Conservation (phyloP, 139 green algal species). For the Closterium sp. region DNA sequence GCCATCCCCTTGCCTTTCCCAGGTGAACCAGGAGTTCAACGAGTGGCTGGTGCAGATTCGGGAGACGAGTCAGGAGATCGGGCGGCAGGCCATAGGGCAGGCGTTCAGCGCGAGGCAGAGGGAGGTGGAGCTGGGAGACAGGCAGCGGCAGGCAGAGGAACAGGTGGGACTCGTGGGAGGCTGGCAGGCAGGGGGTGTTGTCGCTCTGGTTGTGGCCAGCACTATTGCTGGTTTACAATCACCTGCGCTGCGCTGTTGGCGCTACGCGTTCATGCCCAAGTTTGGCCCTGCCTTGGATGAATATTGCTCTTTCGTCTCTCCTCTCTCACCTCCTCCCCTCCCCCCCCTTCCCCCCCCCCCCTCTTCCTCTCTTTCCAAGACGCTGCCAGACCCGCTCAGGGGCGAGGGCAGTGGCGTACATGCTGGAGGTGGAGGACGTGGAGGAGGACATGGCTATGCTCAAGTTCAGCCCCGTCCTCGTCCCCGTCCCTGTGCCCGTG, state of each 20-base stretch:
- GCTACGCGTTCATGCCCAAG: no score
- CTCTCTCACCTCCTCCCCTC: no score
- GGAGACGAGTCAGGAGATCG: constrained; percentile 90
- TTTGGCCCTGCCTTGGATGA: no score
- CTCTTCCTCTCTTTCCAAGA: no score
- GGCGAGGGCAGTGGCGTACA: constrained; percentile 28
- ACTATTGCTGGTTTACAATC: no score
- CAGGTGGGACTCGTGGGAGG: background rate
- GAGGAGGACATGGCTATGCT: constrained; percentile 29
- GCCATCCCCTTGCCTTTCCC: background rate
- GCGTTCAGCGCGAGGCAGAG: background rate
- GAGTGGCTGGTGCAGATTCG: constrained; percentile 41
- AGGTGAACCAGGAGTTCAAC: constrained; percentile 22
- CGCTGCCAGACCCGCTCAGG: constrained; percentile 24
- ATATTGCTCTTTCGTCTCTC: no score
- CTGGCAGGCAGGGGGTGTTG: no score
- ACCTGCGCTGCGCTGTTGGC: no score
- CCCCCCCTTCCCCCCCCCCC: no score
- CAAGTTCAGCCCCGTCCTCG: constrained; percentile 11
- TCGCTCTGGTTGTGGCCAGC: no score
- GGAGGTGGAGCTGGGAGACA: constrained; percentile 17
- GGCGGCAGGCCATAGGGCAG: background rate
- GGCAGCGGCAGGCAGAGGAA: constrained; percentile 41
- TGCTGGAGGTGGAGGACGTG: constrained; percentile 42
- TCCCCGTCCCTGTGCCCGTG: background rate